phyloP scores from a whole-genome alignment of 164 flowering plant genomes.

The Akebia trifoliata region DNA sequence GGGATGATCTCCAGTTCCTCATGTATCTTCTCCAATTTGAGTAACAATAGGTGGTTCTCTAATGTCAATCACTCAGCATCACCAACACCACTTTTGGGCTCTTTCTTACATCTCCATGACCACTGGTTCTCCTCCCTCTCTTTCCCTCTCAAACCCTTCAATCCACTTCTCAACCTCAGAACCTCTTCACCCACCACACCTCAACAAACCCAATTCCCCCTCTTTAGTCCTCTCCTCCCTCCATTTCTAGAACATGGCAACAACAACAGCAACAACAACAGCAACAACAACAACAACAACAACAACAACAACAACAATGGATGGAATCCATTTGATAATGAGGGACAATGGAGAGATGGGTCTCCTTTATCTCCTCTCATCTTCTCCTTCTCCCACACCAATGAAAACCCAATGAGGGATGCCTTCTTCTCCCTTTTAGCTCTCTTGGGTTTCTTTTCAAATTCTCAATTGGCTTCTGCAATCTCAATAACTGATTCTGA shows the following conservation, averaged over 20 bases:
- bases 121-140: background rate
- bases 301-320: conserved; percentile 15
- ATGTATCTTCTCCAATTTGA: too few relatives aligned
- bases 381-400: conserved; percentile 6
- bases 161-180: background rate
- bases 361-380: background rate
- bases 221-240: background rate
- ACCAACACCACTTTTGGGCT: background rate
- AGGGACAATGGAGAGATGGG: conserved; percentile 7
- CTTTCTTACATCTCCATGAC: background rate
- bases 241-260: background rate
- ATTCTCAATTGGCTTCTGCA: conserved; percentile 26
- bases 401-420: background rate
- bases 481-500: conserved; percentile 23
- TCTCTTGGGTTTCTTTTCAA: conserved; percentile 19
- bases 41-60: too few relatives aligned
- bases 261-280: background rate
- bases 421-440: conserved; percentile 15
- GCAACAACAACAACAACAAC: conserved; percentile 4
- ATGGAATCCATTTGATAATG: conserved; percentile 15
- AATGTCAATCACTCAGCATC: too few relatives aligned
- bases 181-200: background rate
- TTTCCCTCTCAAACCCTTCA: background rate
- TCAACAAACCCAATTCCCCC: background rate
- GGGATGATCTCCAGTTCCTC: too few relatives aligned